Percentiles rank a stretch among this genome's conserved stretches.
Evolutionary conservation across 805 yeast species (phyloP).

Genomic region (Lachancea nothofagi): DNA sequence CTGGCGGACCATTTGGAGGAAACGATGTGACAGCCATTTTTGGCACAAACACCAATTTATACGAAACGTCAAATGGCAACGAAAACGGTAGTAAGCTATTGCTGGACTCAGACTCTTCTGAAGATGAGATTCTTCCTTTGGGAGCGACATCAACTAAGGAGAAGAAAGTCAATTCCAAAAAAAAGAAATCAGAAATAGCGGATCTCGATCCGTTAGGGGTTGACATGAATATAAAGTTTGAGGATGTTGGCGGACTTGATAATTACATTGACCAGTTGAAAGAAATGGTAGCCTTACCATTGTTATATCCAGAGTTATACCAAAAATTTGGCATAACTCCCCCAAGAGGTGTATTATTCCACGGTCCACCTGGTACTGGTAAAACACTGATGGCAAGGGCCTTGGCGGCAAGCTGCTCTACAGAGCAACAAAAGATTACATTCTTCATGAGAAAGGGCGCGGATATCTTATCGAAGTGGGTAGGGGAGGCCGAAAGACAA

Average conservation of each 20-base stretch:
- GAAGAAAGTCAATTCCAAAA: constrained; percentile 31
- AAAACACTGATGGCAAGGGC: constrained; percentile 98
- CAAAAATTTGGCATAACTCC: constrained; percentile 88
- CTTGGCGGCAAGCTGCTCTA: constrained; percentile 88
- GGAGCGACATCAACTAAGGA: constrained; percentile 36
- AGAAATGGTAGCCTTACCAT: constrained; percentile 93
- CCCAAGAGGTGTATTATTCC: constrained; percentile 94
- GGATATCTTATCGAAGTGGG: constrained; percentile 96
- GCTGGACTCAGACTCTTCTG: constrained; percentile 56
- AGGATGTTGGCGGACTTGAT: constrained; percentile 86
- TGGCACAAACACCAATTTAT: constrained; percentile 52
- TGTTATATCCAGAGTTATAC: constrained; percentile 89
- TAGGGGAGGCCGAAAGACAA: constrained; percentile 97
- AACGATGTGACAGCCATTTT: constrained; percentile 83
- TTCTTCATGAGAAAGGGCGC: constrained; percentile 99
- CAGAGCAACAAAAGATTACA: constrained; percentile 78
- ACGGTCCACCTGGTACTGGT: constrained; percentile 99
- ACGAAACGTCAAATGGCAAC: constrained; percentile 27
- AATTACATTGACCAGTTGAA: constrained; percentile 86
- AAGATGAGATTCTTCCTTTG: constrained; percentile 50
- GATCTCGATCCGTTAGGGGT: constrained; percentile 93
- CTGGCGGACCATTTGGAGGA: constrained; percentile 98
- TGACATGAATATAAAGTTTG: constrained; percentile 77
- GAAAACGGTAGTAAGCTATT: constrained; percentile 27
- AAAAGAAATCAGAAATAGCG: constrained; percentile 60